phyloP scores from a whole-genome alignment of 139 green algal species.

The Pedinophyceae sp. region DNA sequence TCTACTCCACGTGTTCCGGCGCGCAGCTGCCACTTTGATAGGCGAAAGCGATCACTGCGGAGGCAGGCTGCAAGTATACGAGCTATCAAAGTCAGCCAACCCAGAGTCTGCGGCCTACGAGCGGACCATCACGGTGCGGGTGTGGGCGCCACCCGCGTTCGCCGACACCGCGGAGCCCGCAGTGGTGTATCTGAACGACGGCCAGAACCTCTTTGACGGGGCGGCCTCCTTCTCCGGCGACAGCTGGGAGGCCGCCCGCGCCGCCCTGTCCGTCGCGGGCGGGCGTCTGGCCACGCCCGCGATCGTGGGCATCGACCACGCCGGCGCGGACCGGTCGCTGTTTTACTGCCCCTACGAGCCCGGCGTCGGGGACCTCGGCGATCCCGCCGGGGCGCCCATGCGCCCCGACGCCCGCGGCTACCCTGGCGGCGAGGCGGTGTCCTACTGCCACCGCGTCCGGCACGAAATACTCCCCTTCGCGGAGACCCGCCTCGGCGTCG shows the following conservation, averaged over 20 bases:
- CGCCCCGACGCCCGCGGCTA: conserved; percentile 8
- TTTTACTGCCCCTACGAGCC: conserved; percentile 35
- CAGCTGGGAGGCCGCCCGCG: conserved; percentile 23
- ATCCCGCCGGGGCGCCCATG: conserved; percentile 5
- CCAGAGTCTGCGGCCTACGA: too few species aligned
- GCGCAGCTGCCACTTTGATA: too few species aligned
- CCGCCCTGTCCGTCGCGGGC: conserved; percentile 17
- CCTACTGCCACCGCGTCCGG: neutral
- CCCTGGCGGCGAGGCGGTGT: neutral
- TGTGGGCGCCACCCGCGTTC: conserved; percentile 19
- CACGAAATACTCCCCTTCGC: neutral
- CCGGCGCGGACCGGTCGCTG: conserved; percentile 9
- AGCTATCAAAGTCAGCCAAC: too few species aligned
- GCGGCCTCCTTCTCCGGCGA: conserved; percentile 13
- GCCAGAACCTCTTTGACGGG: conserved; percentile 38
- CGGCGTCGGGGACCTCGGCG: conserved; percentile 4
- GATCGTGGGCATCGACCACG: conserved; percentile 32
- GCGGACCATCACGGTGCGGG: conserved; percentile 12
- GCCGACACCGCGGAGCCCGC: conserved; percentile 8
- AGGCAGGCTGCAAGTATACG: too few species aligned
- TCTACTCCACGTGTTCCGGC: too few species aligned
- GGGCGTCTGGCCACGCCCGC: conserved; percentile 27
- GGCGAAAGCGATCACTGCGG: too few species aligned
- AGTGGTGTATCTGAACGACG: conserved; percentile 32
- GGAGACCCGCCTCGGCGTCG: neutral